These are phyloP conservation scores for Pelargonium citronellum DNA, from an alignment of 441 rosid genomes.

Conservation along the genomic window DNA sequence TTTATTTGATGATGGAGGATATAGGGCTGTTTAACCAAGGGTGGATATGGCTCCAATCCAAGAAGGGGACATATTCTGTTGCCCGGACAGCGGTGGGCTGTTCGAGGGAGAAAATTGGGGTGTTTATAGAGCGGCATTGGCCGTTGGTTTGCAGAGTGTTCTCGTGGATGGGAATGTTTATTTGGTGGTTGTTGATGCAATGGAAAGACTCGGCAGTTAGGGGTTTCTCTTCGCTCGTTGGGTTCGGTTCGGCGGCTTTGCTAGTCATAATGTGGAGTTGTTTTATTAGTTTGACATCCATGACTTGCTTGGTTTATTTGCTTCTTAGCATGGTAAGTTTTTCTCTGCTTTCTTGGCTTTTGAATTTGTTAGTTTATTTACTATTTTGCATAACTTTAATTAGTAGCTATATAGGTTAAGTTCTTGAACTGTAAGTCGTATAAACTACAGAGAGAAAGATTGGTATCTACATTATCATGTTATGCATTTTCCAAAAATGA, in stretches of 20 bases:
- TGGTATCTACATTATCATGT: too few relatives aligned
- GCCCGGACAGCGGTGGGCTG: constrained; percentile 41
- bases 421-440: too few relatives aligned
- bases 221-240: constrained; percentile 62
- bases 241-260: constrained; percentile 79
- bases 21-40: constrained; percentile 68
- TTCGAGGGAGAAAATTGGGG: constrained; percentile 49
- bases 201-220: constrained; percentile 70
- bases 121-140: constrained; percentile 76
- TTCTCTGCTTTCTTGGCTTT: background rate
- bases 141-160: constrained; percentile 71
- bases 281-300: constrained; percentile 91
- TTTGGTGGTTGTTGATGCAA: constrained; percentile 44
- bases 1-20: constrained; percentile 57
- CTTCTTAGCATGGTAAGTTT: constrained; percentile 69
- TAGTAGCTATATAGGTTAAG: background rate
- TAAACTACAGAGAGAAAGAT: too few relatives aligned
- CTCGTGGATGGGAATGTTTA: constrained; percentile 36
- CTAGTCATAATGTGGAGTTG: constrained; percentile 95
- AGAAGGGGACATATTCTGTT: constrained; percentile 49
- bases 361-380: background rate
- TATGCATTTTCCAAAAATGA: too few relatives aligned
- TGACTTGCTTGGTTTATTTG: constrained; percentile 74
- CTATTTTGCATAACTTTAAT: background rate
- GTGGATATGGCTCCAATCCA: constrained; percentile 82